Base-by-base conservation (phyloP, 768 basidiomycete species). In the Leccinum pellstonianum region DNA sequence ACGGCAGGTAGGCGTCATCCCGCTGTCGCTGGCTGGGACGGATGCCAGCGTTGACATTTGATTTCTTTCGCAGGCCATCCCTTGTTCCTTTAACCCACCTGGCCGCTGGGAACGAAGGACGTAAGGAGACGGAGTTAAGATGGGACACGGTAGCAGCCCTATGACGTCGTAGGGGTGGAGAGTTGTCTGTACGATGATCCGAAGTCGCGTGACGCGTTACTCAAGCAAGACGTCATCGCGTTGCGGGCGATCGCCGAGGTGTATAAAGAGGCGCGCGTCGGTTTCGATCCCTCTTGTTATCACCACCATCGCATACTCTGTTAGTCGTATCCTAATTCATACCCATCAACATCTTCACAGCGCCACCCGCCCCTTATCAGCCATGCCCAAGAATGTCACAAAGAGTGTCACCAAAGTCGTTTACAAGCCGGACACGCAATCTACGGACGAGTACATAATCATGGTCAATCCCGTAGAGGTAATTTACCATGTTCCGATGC, bases 341-440 rank as follows among this genome's bases (percentile, higher is more conserved):
- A 61, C 62, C 59, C 57, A 41, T 41, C 38, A 29, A 49, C 41
- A n/a, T 38, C 52, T 31, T 27, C 37, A 54, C 41, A 11, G 43
- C 50, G 33, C 60, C 41, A 57, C 60, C 11, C 33, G 33, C 33
- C 33, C 33, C 33, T 33, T 29, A 46, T n/a, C 43, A 54, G 68
- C 38, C 65, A 81, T 80, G 80, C 63, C 76, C 35, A 82, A 83
- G 64, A 63, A 73, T 46, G 66, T 88, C 61, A 83, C 83, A 56
- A 86, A 89, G 64, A 63, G 72, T 46, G 66, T 88, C 61, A 83
- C 83, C 57, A 86, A 89, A 77, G 81, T 93, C 69, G 77, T 93
- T 64, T 94, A 90, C 81, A 90, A 91, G 76, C 87, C 91, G 33
- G 85, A 87, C 67, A 70, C 82, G 56, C 83, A 87, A 64, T 83